Evolutionary conservation across 2,329 filamentous ascomycete genomes (phyloP).

Genomic region (Ophiostoma montium): DNA sequence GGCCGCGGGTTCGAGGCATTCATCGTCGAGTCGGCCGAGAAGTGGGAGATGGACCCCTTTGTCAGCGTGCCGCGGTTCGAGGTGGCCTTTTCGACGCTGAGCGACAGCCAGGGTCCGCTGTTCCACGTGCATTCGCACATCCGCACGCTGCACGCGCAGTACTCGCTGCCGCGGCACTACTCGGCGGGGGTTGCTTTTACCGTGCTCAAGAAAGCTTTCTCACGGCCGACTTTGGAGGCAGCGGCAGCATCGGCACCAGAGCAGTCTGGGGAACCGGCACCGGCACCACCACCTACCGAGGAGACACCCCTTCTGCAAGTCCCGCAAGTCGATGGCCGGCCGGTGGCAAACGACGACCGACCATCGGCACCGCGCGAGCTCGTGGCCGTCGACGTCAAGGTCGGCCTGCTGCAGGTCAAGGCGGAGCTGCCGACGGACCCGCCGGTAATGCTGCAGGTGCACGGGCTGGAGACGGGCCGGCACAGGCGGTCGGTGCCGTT

Average conservation of each 20-base stretch:
- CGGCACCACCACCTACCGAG: background rate
- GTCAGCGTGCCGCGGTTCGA: constrained; percentile 77
- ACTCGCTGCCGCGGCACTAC: constrained; percentile 90
- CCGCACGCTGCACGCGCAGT: constrained; percentile 67
- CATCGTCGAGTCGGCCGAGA: constrained; percentile 76
- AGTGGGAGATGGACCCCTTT: constrained; percentile 74
- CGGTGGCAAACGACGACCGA: background rate
- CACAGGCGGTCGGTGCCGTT: constrained; percentile 84
- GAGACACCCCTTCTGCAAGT: background rate
- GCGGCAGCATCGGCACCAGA: constrained; percentile 4
- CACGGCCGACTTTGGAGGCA: constrained; percentile 33
- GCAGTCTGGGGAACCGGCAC: background rate
- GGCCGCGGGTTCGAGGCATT: constrained; percentile 76
- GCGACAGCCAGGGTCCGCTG: constrained; percentile 73
- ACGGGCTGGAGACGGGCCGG: constrained; percentile 65
- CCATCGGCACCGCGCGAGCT: constrained; percentile 39
- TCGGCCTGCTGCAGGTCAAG: constrained; percentile 73
- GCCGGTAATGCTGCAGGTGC: constrained; percentile 80
- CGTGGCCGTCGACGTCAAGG: constrained; percentile 68
- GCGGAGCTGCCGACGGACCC: constrained; percentile 79
- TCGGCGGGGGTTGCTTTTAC: constrained; percentile 68
- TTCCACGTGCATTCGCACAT: constrained; percentile 77
- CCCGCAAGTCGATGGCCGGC: no score
- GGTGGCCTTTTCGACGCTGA: constrained; percentile 68
- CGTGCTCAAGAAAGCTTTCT: constrained; percentile 59